Conservation (phyloP, 106 monocot species). For the Hemerocallis citrina region DNA sequence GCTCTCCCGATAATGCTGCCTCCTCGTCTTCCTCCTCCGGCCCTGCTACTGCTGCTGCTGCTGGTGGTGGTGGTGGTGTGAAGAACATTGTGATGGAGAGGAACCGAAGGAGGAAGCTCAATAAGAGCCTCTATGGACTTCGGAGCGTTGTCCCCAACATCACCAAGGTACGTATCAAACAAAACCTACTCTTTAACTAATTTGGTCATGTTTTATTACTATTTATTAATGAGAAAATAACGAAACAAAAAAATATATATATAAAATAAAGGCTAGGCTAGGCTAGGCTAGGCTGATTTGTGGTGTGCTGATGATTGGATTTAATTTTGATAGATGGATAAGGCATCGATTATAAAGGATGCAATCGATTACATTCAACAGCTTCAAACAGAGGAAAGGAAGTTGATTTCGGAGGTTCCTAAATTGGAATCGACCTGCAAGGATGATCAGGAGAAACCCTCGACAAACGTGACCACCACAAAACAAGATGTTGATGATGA, state of each 20-base stretch:
- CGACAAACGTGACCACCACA: too few relatives aligned
- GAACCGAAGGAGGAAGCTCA: conserved; percentile 50
- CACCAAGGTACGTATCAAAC: conserved; percentile 38
- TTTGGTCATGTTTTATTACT: neutral
- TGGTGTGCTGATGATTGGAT: too few relatives aligned
- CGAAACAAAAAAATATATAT: neutral
- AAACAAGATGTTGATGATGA: too few relatives aligned
- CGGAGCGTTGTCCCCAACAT: conserved; percentile 80
- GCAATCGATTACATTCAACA: neutral
- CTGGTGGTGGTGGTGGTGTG: neutral
- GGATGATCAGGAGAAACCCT: neutral
- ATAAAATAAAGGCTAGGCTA: too few relatives aligned
- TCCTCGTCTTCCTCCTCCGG: neutral
- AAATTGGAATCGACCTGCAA: neutral
- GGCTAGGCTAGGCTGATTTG: too few relatives aligned
- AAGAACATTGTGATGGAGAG: conserved; percentile 60
- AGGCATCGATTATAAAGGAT: neutral
- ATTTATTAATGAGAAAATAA: neutral
- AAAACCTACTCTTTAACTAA: neutral
- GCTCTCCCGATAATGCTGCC: conserved; percentile 26
- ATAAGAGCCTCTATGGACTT: conserved; percentile 61
- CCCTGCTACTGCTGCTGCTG: neutral
- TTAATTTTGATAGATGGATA: neutral
- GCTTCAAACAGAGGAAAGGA: conserved; percentile 30
- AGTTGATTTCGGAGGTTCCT: conserved; percentile 15